phyloP scores from a whole-genome alignment of 2,329 filamentous ascomycete species.

The Onygenales sp. region DNA sequence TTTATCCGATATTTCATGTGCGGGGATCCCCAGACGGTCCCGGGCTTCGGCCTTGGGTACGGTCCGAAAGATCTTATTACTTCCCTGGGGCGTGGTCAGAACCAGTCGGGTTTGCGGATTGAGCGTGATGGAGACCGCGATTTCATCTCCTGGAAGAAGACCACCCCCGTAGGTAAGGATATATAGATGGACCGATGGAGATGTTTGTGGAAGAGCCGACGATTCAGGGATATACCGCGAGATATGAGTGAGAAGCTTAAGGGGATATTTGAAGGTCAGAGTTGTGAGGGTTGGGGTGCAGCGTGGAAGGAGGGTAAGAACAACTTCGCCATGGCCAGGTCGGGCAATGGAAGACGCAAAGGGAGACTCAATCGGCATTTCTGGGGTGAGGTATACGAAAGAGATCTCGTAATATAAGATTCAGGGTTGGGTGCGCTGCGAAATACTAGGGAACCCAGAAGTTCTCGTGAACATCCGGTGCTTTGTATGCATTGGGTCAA shows the following conservation, averaged over 20 bases:
- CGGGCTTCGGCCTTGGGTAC: constrained; percentile 32
- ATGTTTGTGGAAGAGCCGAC: constrained; percentile 22
- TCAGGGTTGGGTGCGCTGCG: too few relatives aligned
- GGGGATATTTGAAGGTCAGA: constrained; percentile 82
- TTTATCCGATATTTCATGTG: constrained; percentile 24
- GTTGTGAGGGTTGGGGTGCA: constrained; percentile 60
- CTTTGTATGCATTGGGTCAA: too few relatives aligned
- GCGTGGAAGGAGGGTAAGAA: constrained; percentile 62
- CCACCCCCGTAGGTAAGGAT: constrained; percentile 91
- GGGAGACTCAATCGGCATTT: constrained; percentile 44
- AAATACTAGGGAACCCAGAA: too few relatives aligned
- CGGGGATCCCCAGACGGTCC: constrained; percentile 18
- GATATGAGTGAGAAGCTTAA: constrained; percentile 82
- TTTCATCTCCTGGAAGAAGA: constrained; percentile 75
- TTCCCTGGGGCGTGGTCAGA: constrained; percentile 55
- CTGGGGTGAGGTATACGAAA: constrained; percentile 41
- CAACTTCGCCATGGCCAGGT: constrained; percentile 69
- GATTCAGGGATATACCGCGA: constrained; percentile 50
- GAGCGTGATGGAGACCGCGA: constrained; percentile 62
- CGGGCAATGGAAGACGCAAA: constrained; percentile 56
- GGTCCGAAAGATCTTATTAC: constrained; percentile 93
- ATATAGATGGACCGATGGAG: constrained; percentile 65
- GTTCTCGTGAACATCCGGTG: too few relatives aligned
- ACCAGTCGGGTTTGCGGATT: constrained; percentile 55
- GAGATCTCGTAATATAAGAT: too few relatives aligned